Evolutionary conservation across 2,329 filamentous ascomycete genomes (phyloP).

Genomic region (Trichoderma oligosporum): DNA sequence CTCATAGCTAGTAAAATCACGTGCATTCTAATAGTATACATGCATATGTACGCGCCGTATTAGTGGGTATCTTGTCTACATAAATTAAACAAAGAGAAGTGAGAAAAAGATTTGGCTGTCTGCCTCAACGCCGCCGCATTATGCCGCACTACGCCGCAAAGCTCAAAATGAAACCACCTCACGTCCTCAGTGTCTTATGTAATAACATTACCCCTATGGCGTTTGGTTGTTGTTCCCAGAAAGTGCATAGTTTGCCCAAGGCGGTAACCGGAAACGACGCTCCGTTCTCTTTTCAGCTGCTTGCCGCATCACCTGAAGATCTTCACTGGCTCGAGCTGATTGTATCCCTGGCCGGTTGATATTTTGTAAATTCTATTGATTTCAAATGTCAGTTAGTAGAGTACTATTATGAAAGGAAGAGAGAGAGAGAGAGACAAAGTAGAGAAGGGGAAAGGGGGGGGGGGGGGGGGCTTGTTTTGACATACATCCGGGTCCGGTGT

Average conservation of each 20-base stretch:
- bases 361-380: slow-evolving; percentile 33
- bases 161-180: background rate
- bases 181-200: background rate
- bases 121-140: background rate
- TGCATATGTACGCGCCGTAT: background rate
- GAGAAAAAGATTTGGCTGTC: background rate
- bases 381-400: background rate
- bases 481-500: slow-evolving; percentile 35
- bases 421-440: background rate
- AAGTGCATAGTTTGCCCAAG: slow-evolving; percentile 31
- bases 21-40: background rate
- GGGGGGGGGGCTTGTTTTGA: background rate
- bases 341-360: slow-evolving; percentile 26
- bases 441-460: background rate
- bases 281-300: slow-evolving; percentile 30
- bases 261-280: slow-evolving; percentile 28
- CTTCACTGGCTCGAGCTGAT: slow-evolving; percentile 24
- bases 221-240: background rate
- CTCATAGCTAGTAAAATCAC: too few species aligned
- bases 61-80: background rate
- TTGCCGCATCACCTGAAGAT: slow-evolving; percentile 34
- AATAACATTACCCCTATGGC: background rate
- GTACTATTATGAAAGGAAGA: background rate
- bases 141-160: slow-evolving; percentile 14
- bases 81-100: background rate